Percentiles rank a stretch among this genome's conserved stretches.
Conservation (phyloP, 208 protist genomes). For the Zelonia costaricensis region DNA sequence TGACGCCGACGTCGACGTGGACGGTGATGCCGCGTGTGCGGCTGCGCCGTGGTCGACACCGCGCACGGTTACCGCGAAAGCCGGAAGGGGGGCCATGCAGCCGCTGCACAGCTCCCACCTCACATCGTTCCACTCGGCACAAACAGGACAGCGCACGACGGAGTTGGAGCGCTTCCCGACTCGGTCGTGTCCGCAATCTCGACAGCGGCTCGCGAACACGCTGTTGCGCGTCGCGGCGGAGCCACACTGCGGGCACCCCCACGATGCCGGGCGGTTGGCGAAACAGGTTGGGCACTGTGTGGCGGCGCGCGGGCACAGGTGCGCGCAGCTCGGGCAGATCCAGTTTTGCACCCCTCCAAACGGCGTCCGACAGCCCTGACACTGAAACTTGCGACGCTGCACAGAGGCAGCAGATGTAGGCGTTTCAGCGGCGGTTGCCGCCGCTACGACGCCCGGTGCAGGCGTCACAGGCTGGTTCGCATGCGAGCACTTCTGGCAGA, state of each 20-base stretch:
- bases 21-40: too few relatives aligned
- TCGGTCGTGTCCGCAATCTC: conserved; percentile 34
- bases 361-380: conserved; percentile 33
- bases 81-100: conserved; percentile 42
- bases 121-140: conserved; percentile 62
- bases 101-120: conserved; percentile 81
- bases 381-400: conserved; percentile 62
- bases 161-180: conserved; percentile 31
- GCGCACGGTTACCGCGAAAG: background rate
- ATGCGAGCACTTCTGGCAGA: conserved; percentile 52
- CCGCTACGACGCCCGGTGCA: background rate
- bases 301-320: conserved; percentile 60
- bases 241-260: conserved; percentile 57
- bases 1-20: too few relatives aligned
- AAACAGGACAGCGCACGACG: conserved; percentile 43
- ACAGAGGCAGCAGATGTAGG: background rate
- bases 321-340: conserved; percentile 67
- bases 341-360: conserved; percentile 73
- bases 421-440: too few relatives aligned
- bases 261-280: conserved; percentile 38
- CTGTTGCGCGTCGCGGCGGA: conserved; percentile 26
- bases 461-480: conserved; percentile 9
- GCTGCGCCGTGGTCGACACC: too few relatives aligned
- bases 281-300: conserved; percentile 72
- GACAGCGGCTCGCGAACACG: conserved; percentile 48